These are phyloP conservation scores for Citrus unshiu DNA, from an alignment of 345 rosid species.

Conservation along the genomic window DNA sequence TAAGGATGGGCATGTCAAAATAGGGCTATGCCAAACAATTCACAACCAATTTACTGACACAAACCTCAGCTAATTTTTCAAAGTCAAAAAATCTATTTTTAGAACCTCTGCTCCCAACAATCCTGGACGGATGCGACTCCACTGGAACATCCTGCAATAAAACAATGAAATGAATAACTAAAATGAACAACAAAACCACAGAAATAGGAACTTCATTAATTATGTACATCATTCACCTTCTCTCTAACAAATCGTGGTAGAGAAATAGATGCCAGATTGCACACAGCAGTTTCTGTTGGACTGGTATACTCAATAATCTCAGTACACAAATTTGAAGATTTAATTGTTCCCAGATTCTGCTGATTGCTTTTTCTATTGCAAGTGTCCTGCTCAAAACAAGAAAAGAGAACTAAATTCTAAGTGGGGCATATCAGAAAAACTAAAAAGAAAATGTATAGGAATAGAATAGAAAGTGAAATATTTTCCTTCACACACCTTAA, in stretches of 20 bases:
- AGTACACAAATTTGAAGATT: slow-evolving; percentile 88
- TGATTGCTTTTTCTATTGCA: slow-evolving; percentile 93
- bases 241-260: slow-evolving; percentile 79
- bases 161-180: not conserved
- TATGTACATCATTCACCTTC: slow-evolving; percentile 38
- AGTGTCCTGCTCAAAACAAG: slow-evolving; percentile 50
- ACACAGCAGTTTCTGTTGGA: slow-evolving; percentile 93
- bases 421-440: not conserved
- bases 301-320: slow-evolving; percentile 89
- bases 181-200: slow-evolving; percentile 1
- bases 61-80: slow-evolving; percentile 86
- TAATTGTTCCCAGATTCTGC: slow-evolving; percentile 89
- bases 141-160: slow-evolving; percentile 48
- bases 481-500: slow-evolving; percentile 47
- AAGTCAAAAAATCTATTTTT: slow-evolving; percentile 81
- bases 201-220: not conserved
- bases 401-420: not conserved
- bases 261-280: slow-evolving; percentile 95
- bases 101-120: slow-evolving; percentile 79
- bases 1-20: not conserved
- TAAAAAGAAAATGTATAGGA: not conserved
- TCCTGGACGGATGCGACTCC: slow-evolving; percentile 72
- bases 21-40: not conserved
- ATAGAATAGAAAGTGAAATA: not conserved
- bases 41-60: slow-evolving; percentile 9